Evolutionary conservation across 768 basidiomycete genomes (phyloP).

Genomic region (Sporobolomyces roseus): DNA sequence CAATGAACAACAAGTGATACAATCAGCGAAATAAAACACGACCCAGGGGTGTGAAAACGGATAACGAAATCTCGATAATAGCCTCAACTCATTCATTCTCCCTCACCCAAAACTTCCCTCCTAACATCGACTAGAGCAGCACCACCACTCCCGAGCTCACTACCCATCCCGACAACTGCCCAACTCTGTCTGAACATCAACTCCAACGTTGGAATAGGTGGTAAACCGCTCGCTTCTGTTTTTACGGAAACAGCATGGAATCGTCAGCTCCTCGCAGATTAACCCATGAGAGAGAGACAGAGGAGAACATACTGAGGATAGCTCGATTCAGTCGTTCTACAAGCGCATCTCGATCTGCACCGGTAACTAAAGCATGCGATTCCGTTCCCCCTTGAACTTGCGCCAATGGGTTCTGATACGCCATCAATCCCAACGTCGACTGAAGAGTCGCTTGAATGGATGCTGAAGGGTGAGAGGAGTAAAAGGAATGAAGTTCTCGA

Average conservation of each 20-base stretch:
- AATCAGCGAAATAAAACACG: too few species aligned
- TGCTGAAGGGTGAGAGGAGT: constrained; percentile 61
- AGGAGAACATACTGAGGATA: constrained; percentile 63
- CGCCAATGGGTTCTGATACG: constrained; percentile 66
- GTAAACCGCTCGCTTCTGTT: constrained; percentile 72
- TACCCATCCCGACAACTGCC: constrained; percentile 67
- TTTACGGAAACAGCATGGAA: too few species aligned
- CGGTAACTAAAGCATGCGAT: constrained; percentile 62
- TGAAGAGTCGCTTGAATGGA: constrained; percentile 66
- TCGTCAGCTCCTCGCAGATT: background rate
- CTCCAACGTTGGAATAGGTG: constrained; percentile 67
- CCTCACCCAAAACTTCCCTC: background rate
- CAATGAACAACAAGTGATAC: too few species aligned
- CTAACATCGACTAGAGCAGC: constrained; percentile 59
- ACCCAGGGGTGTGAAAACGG: background rate
- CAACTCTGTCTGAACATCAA: constrained; percentile 70
- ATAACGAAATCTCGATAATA: background rate
- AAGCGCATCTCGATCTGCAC: constrained; percentile 58
- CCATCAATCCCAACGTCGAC: constrained; percentile 72
- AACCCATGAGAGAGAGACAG: background rate
- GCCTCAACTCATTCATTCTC: background rate
- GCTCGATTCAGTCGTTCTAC: constrained; percentile 66
- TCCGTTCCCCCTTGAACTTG: constrained; percentile 54
- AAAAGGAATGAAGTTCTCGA: constrained; percentile 64
- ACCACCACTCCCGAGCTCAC: constrained; percentile 64